Evolutionary conservation across 1,284 basidiomycete species (phyloP).

Genomic region (Marasmius fiardii): DNA sequence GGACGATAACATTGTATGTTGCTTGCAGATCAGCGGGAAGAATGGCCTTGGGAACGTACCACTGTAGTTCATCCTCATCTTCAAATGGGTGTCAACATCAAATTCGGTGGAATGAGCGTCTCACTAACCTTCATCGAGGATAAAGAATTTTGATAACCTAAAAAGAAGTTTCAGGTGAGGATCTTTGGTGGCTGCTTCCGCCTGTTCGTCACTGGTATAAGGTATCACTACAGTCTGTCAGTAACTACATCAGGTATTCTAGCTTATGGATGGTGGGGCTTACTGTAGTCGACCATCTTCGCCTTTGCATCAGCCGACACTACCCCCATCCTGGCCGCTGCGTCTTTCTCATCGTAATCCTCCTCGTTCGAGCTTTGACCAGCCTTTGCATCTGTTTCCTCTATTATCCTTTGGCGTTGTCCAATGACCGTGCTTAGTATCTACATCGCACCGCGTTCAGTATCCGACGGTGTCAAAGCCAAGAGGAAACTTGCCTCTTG

Average conservation of each 20-base stretch:
- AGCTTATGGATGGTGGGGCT: slow-evolving; percentile 26
- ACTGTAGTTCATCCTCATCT: slow-evolving; percentile 74
- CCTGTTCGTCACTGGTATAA: slow-evolving; percentile 68
- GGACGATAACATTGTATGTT: slow-evolving; percentile 67
- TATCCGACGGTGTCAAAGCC: neutral
- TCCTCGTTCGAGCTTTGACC: slow-evolving; percentile 32
- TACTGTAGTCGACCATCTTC: slow-evolving; percentile 78
- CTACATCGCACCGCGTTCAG: slow-evolving; percentile 36
- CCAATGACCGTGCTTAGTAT: slow-evolving; percentile 65
- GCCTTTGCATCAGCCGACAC: slow-evolving; percentile 70
- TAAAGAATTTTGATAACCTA: slow-evolving; percentile 63
- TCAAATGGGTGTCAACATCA: slow-evolving; percentile 2
- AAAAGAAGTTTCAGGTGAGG: slow-evolving; percentile 81
- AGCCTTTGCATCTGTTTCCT: slow-evolving; percentile 59
- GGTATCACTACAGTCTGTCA: slow-evolving; percentile 56
- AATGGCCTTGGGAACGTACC: slow-evolving; percentile 74
- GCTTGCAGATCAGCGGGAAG: slow-evolving; percentile 60
- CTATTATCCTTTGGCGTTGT: slow-evolving; percentile 66
- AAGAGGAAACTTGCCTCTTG: slow-evolving; percentile 56
- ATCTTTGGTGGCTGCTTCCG: slow-evolving; percentile 74
- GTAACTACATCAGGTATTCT: neutral
- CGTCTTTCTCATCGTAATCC: slow-evolving; percentile 45
- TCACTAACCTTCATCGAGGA: slow-evolving; percentile 55
- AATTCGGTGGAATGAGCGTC: slow-evolving; percentile 1
- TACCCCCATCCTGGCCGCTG: slow-evolving; percentile 31